Conservation (phyloP, 371 early-diverging fungal species). For the Capillidium heterosporum region DNA sequence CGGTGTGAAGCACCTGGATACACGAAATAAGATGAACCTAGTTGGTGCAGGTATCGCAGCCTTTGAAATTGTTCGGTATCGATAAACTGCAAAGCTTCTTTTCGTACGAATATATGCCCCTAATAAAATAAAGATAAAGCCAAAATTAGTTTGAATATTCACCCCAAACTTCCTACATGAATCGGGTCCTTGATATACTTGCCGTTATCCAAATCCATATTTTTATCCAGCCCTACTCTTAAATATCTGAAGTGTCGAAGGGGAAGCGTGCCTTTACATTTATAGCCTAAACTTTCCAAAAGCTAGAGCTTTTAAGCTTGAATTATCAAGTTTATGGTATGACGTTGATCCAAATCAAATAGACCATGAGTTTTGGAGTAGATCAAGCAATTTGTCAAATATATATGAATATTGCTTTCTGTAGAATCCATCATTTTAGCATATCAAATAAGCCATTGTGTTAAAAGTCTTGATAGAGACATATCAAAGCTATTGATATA, state of each 20-base stretch:
- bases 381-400: background rate
- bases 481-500: background rate
- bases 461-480: too few relatives aligned
- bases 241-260: background rate
- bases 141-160: background rate
- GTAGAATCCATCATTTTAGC: background rate
- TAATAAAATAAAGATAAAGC: background rate
- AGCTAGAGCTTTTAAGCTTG: background rate
- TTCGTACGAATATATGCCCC: conserved; percentile 64
- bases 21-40: conserved; percentile 69
- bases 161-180: conserved; percentile 1
- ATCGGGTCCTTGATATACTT: conserved; percentile 3
- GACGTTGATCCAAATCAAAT: background rate
- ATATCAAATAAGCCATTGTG: background rate
- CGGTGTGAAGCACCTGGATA: conserved; percentile 89
- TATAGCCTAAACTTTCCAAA: background rate
- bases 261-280: background rate
- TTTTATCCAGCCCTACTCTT: background rate
- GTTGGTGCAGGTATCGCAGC: conserved; percentile 73
- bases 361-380: background rate
- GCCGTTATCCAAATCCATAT: background rate
- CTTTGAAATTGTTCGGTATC: conserved; percentile 92
- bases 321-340: background rate
- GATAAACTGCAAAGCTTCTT: conserved; percentile 46
- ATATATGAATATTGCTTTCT: background rate